A percentile compares a stretch with the other conserved stretches of the same genome.
These are phyloP conservation scores for Aegle marmelos DNA, from an alignment of 345 rosid genomes.

Conservation along the genomic window DNA sequence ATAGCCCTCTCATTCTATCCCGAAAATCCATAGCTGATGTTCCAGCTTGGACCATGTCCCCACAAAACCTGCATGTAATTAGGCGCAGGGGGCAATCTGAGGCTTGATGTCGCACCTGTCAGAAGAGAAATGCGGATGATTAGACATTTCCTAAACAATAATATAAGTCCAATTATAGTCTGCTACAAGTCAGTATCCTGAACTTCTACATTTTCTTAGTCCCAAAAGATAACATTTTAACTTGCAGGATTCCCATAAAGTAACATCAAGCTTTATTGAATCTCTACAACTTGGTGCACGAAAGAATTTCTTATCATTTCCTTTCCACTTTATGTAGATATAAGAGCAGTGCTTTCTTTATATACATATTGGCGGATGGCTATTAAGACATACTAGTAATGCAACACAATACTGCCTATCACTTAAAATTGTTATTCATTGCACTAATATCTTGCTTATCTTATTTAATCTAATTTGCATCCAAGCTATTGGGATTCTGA, in stretches of 20 bases:
- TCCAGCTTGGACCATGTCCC: conserved; percentile 95
- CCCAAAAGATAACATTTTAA: neutral
- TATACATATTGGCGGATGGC: too few relatives aligned
- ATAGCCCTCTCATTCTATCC: conserved; percentile 81
- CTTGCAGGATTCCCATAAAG: neutral
- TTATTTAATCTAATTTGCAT: neutral
- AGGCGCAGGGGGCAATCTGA: conserved; percentile 68
- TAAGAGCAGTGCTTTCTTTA: neutral
- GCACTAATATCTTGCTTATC: too few relatives aligned
- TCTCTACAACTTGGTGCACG: neutral
- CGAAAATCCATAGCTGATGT: conserved; percentile 60
- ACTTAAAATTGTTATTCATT: neutral
- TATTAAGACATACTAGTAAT: neutral
- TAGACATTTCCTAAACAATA: neutral
- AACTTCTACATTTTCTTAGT: neutral
- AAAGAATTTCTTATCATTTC: neutral
- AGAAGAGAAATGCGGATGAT: neutral
- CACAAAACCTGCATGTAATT: conserved; percentile 78
- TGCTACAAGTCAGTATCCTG: neutral
- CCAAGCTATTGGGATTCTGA: neutral
- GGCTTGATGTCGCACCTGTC: conserved; percentile 80
- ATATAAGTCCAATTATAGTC: neutral
- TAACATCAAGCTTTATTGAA: too few relatives aligned
- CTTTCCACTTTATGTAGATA: neutral
- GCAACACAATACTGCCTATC: neutral